phyloP scores from a whole-genome alignment of 2,329 filamentous ascomycete species.

The Monosporascus sp. region DNA sequence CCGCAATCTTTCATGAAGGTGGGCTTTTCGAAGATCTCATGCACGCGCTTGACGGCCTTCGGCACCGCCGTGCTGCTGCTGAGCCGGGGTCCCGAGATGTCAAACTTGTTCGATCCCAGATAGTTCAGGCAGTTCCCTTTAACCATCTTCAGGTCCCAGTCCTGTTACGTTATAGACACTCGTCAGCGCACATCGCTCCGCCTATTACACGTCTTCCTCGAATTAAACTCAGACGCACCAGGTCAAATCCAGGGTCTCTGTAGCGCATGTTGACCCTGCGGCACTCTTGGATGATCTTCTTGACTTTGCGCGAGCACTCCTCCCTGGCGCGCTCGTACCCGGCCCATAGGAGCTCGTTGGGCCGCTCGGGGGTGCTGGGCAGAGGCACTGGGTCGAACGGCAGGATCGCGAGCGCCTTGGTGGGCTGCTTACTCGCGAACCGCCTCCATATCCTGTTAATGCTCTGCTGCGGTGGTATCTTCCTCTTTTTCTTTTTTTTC shows the following conservation, averaged over 20 bases:
- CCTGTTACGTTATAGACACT: constrained; percentile 31
- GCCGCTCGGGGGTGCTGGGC: constrained; percentile 44
- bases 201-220: constrained; percentile 30
- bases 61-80: constrained; percentile 51
- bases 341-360: constrained; percentile 55
- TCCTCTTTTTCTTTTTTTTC: constrained; percentile 54
- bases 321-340: constrained; percentile 61
- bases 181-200: constrained; percentile 25
- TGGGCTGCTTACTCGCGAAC: constrained; percentile 56
- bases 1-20: constrained; percentile 62
- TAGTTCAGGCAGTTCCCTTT: constrained; percentile 51
- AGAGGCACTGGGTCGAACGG: constrained; percentile 57
- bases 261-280: constrained; percentile 74
- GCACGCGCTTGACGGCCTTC: constrained; percentile 67
- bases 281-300: constrained; percentile 61
- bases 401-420: constrained; percentile 59
- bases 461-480: constrained; percentile 56
- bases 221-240: constrained; percentile 41
- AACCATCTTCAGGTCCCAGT: constrained; percentile 64
- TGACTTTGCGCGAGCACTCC: constrained; percentile 57
- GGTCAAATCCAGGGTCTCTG: constrained; percentile 57
- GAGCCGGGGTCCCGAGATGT: constrained; percentile 38
- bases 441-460: constrained; percentile 64
- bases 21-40: constrained; percentile 72
- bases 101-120: constrained; percentile 46